Evolutionary conservation across 805 yeast genomes (phyloP).

Genomic region (Clavispora phyllophila): DNA sequence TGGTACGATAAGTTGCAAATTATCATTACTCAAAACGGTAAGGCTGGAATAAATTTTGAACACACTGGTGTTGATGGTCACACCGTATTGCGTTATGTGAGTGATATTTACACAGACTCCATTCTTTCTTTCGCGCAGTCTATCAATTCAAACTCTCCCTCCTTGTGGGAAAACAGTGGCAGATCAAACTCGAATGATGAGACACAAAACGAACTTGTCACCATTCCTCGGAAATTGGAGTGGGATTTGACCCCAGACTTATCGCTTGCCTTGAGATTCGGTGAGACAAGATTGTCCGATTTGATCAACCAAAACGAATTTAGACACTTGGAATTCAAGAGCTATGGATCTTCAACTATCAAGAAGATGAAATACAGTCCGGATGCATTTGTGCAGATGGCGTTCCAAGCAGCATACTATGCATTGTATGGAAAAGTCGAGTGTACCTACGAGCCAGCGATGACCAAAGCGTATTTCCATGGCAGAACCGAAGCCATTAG

Average conservation of each 20-base stretch:
- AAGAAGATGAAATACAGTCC: constrained; percentile 86
- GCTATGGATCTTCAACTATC: constrained; percentile 70
- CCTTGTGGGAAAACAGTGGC: constrained; percentile 51
- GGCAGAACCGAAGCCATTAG: constrained; percentile 93
- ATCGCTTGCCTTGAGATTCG: constrained; percentile 76
- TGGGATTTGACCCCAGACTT: constrained; percentile 79
- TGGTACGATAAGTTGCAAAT: constrained; percentile 93
- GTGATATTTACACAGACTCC: constrained; percentile 88
- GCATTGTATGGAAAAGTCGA: constrained; percentile 91
- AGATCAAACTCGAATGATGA: constrained; percentile 31
- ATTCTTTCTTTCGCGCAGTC: constrained; percentile 80
- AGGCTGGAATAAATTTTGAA: constrained; percentile 90
- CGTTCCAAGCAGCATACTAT: constrained; percentile 87
- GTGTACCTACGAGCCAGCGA: constrained; percentile 93
- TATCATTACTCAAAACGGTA: constrained; percentile 81
- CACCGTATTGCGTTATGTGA: constrained; percentile 81
- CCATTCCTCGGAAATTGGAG: constrained; percentile 81
- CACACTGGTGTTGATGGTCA: constrained; percentile 96
- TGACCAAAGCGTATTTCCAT: constrained; percentile 83
- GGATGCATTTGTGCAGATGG: constrained; percentile 92
- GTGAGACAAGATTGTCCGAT: constrained; percentile 84
- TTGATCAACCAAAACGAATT: constrained; percentile 87
- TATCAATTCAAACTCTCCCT: constrained; percentile 71
- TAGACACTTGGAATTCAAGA: constrained; percentile 67
- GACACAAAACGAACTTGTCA: constrained; percentile 33